A percentile compares a stretch with the other conserved stretches of the same genome.
phyloP scores from a whole-genome alignment of 139 green algal species.

The Chlorella sp. region DNA sequence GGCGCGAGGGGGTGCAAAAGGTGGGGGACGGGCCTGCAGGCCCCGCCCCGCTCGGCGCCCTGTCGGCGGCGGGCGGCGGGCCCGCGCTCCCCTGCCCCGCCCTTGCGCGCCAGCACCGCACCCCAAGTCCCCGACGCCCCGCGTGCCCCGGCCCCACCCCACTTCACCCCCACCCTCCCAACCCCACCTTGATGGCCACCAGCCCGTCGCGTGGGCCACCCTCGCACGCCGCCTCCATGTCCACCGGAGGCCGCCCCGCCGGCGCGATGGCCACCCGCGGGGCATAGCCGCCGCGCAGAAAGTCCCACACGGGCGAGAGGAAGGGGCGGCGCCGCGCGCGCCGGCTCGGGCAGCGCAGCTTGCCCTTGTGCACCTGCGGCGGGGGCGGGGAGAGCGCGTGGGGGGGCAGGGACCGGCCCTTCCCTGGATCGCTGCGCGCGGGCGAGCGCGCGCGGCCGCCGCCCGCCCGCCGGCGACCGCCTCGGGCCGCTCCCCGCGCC shows the following conservation, averaged over 20 bases:
- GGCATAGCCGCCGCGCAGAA: constrained; percentile 10
- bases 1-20: background rate
- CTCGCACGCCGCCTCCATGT: constrained; percentile 22
- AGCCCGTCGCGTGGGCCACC: constrained; percentile 58
- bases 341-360: constrained; percentile 45
- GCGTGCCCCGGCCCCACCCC: background rate
- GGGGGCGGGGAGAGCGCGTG: too few relatives aligned
- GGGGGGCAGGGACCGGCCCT: too few relatives aligned
- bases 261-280: background rate
- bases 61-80: too few relatives aligned
- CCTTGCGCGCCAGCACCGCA: too few relatives aligned
- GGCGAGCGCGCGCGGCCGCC: too few relatives aligned
- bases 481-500: too few relatives aligned
- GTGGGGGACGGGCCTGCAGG: too few relatives aligned
- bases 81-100: too few relatives aligned
- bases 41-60: too few relatives aligned
- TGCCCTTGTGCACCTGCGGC: constrained; percentile 85
- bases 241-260: constrained; percentile 1
- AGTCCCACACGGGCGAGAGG: background rate
- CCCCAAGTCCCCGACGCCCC: too few relatives aligned
- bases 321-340: constrained; percentile 9
- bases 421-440: too few relatives aligned
- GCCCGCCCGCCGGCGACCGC: too few relatives aligned
- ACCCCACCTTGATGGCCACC: constrained; percentile 81
- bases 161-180: background rate